Evolutionary conservation across 2,329 filamentous ascomycete genomes (phyloP).

Genomic region (Exophiala phaeomuriformis): DNA sequence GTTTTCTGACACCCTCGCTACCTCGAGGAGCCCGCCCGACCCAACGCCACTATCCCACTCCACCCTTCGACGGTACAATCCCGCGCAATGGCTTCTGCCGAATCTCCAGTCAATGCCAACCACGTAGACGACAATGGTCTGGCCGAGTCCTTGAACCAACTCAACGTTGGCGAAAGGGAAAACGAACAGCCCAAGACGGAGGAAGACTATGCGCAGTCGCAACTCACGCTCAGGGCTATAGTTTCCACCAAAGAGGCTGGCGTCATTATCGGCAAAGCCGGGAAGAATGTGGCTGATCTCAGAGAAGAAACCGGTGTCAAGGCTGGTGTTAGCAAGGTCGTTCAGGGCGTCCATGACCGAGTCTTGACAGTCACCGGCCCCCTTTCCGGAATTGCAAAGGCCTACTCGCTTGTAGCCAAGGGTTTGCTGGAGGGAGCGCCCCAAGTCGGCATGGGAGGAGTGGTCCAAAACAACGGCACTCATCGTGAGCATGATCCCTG

Average conservation of each 20-base stretch:
- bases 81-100: slow-evolving; percentile 53
- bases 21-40: neutral
- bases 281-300: slow-evolving; percentile 95
- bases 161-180: slow-evolving; percentile 56
- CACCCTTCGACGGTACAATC: neutral
- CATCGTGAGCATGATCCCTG: slow-evolving; percentile 63
- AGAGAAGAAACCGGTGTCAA: slow-evolving; percentile 97
- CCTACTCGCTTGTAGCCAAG: slow-evolving; percentile 88
- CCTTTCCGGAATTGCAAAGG: slow-evolving; percentile 79
- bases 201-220: slow-evolving; percentile 88
- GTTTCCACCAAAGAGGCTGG: slow-evolving; percentile 98
- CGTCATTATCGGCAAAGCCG: slow-evolving; percentile 97
- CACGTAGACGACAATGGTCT: slow-evolving; percentile 56
- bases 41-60: neutral
- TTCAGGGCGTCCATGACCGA: slow-evolving; percentile 93
- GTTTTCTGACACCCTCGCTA: neutral
- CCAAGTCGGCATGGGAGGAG: slow-evolving; percentile 90
- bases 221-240: slow-evolving; percentile 91
- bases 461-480: slow-evolving; percentile 79
- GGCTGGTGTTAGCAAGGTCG: slow-evolving; percentile 97
- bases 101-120: slow-evolving; percentile 46
- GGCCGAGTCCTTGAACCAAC: slow-evolving; percentile 55
- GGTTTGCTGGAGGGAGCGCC: slow-evolving; percentile 88
- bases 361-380: slow-evolving; percentile 91
- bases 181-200: slow-evolving; percentile 85